These are phyloP conservation scores for Closterium sp. DNA, from an alignment of 139 green algal species.

Conservation along the genomic window DNA sequence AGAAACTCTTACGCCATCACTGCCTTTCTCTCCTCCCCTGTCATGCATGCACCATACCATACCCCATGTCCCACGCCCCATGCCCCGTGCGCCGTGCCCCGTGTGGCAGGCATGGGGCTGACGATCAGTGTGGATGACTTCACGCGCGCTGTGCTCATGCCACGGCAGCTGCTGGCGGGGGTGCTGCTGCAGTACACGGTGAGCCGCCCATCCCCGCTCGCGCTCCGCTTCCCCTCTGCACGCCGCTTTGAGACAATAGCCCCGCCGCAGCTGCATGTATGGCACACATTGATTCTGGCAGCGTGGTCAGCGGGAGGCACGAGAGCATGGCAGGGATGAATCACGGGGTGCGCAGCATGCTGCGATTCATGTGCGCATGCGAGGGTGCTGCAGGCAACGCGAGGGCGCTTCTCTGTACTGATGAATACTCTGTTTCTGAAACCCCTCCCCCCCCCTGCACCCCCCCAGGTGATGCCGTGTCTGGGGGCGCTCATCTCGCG, in stretches of 20 bases:
- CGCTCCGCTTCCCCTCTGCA: background rate
- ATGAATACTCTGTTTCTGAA: too few relatives aligned
- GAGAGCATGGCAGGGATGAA: too few relatives aligned
- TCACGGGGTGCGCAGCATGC: too few relatives aligned
- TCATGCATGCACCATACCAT: background rate
- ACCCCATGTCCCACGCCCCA: too few relatives aligned
- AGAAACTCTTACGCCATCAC: background rate
- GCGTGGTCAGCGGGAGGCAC: too few relatives aligned
- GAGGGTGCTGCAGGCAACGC: too few relatives aligned
- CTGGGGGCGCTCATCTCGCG: slow-evolving; percentile 60
- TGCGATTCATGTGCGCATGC: too few relatives aligned
- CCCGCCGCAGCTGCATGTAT: too few relatives aligned
- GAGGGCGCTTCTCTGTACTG: too few relatives aligned
- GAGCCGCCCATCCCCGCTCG: background rate
- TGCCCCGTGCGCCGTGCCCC: background rate
- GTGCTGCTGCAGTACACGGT: slow-evolving; percentile 75
- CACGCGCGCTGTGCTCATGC: slow-evolving; percentile 5
- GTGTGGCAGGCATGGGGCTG: slow-evolving; percentile 66
- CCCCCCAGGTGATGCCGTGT: slow-evolving; percentile 65
- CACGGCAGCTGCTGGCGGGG: slow-evolving; percentile 54
- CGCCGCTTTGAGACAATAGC: background rate
- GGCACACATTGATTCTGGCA: too few relatives aligned
- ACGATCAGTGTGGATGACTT: slow-evolving; percentile 63
- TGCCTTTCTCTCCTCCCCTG: background rate
- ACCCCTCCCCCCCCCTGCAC: too few relatives aligned